These are phyloP conservation scores for Tulasnella sp. DNA, from an alignment of 768 basidiomycete genomes.

Conservation along the genomic window DNA sequence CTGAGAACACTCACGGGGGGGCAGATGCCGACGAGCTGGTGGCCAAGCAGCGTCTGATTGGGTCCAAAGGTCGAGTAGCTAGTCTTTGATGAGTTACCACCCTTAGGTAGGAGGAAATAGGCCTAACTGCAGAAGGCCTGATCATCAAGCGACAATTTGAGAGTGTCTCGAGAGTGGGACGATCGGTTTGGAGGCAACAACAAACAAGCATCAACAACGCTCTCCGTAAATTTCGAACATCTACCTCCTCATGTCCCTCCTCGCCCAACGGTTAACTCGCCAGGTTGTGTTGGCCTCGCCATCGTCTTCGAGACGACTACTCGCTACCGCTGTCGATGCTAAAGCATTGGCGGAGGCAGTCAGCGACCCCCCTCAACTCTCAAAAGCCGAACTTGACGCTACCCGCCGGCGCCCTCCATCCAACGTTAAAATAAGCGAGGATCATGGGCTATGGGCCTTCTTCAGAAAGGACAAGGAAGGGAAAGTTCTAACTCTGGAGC, in stretches of 20 bases:
- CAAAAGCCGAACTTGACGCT: neutral
- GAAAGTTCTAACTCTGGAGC: constrained; percentile 31
- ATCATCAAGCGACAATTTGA: neutral
- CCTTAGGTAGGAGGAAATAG: neutral
- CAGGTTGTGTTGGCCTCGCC: neutral
- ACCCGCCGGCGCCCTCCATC: constrained; percentile 37
- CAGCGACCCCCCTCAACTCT: neutral
- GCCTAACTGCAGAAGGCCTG: neutral
- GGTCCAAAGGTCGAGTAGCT: neutral
- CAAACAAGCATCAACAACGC: neutral
- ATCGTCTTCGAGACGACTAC: neutral
- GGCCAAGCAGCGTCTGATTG: neutral
- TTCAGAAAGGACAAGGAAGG: constrained; percentile 52
- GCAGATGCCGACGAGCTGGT: neutral
- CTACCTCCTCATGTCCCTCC: neutral
- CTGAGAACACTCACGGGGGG: neutral
- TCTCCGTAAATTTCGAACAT: constrained; percentile 1
- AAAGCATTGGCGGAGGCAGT: neutral
- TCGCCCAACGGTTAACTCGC: neutral
- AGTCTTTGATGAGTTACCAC: neutral
- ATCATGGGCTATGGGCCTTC: constrained; percentile 72
- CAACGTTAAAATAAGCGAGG: constrained; percentile 41
- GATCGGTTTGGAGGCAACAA: neutral
- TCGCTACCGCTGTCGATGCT: neutral
- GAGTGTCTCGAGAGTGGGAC: neutral